Conservation (phyloP, 257 asterid species). For the Solanum chiquidenum region DNA sequence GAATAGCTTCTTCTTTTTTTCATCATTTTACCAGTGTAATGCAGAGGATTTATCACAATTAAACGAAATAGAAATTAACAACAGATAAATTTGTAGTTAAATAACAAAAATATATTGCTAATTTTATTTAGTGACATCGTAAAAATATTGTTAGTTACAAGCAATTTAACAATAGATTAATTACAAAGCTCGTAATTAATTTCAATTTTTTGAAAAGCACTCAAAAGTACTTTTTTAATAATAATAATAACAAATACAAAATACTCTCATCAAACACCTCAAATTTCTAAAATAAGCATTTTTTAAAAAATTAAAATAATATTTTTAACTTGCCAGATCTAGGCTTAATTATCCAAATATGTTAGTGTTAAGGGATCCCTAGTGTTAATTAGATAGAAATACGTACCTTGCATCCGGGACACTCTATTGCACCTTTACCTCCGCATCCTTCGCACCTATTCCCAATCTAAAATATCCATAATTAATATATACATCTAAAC, state of each 20-base stretch:
- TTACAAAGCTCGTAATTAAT: background rate
- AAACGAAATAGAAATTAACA: background rate
- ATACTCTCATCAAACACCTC: background rate
- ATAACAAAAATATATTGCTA: background rate
- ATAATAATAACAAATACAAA: background rate
- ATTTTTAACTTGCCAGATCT: background rate
- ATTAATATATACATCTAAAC: background rate
- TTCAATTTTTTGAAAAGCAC: background rate
- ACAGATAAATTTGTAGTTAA: background rate
- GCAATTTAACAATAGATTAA: background rate
- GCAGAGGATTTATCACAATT: background rate
- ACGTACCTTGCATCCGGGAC: constrained; percentile 87
- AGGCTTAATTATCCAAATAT: background rate
- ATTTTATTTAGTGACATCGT: background rate
- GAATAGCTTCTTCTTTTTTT: background rate
- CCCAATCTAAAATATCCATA: constrained; percentile 24
- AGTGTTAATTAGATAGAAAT: background rate
- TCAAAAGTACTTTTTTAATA: background rate
- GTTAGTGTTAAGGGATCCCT: background rate
- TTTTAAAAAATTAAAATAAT: background rate
- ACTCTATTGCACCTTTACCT: constrained; percentile 82
- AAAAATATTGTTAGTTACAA: background rate
- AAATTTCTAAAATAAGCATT: background rate
- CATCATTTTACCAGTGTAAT: background rate
- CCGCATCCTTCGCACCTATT: constrained; percentile 50